These are phyloP conservation scores for Paradendryphiella salina DNA, from an alignment of 2,329 filamentous ascomycete species.

Conservation along the genomic window DNA sequence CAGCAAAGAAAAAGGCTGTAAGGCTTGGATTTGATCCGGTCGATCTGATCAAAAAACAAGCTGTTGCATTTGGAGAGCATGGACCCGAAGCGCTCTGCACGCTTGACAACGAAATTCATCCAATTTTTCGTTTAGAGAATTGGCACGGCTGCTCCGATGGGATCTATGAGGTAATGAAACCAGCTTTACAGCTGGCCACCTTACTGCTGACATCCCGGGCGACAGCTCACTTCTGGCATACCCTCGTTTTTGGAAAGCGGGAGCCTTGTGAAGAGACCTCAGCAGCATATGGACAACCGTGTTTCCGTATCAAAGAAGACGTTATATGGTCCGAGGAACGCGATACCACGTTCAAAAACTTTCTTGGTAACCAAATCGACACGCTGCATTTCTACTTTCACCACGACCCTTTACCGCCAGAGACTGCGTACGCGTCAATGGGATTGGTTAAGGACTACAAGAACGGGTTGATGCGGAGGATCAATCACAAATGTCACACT, in stretches of 20 bases:
- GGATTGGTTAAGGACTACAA: conserved; percentile 46
- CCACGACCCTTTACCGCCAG: conserved; percentile 41
- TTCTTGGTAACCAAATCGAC: conserved; percentile 40
- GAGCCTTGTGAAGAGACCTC: conserved; percentile 37
- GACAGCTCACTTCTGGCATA: conserved; percentile 47
- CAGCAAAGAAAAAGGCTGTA: conserved; percentile 35
- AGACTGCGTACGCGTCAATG: conserved; percentile 46
- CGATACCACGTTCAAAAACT: conserved; percentile 34
- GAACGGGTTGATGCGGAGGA: conserved; percentile 42
- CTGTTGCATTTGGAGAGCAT: conserved; percentile 38
- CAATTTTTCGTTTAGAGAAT: conserved; percentile 45
- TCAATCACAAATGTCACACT: conserved; percentile 43
- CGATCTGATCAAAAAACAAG: conserved; percentile 47
- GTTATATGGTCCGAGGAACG: conserved; percentile 41
- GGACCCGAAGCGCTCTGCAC: conserved; percentile 28
- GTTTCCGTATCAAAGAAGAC: conserved; percentile 43
- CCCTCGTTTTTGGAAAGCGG: conserved; percentile 44
- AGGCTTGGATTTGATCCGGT: conserved; percentile 47
- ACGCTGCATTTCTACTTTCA: conserved; percentile 48
- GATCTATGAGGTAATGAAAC: conserved; percentile 46
- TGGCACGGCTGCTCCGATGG: conserved; percentile 46
- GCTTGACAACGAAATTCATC: conserved; percentile 44
- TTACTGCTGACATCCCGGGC: conserved; percentile 42
- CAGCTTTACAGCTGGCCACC: conserved; percentile 42
- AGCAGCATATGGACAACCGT: conserved; percentile 38